phyloP scores from a whole-genome alignment of 257 asterid genomes.

The Solanum chiquidenum region DNA sequence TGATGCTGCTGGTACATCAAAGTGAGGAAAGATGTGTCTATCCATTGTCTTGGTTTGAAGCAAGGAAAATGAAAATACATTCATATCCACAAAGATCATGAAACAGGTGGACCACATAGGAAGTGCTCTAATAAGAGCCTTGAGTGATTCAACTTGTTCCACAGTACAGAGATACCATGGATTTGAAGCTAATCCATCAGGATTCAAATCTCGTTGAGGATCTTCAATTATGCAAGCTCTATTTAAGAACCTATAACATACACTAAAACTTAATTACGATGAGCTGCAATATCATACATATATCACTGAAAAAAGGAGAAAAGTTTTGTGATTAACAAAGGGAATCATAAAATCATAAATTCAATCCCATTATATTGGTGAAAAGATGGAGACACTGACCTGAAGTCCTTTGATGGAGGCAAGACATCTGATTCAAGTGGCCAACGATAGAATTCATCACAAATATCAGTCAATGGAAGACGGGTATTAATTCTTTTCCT shows the following conservation, averaged over 20 bases:
- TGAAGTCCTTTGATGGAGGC: not conserved
- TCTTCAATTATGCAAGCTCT: constrained; percentile 9
- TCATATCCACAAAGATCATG: not conserved
- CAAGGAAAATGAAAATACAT: not conserved
- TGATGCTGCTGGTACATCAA: constrained; percentile 17
- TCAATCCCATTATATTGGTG: no score
- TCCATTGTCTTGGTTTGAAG: not conserved
- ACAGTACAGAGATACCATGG: not conserved
- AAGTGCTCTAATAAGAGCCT: not conserved
- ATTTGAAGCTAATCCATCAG: constrained; percentile 8
- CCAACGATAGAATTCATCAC: not conserved
- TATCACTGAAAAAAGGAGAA: not conserved
- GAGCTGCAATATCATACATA: not conserved
- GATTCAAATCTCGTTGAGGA: not conserved
- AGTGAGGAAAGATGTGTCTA: not conserved
- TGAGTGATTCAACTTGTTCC: constrained; percentile 6
- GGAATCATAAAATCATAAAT: no score
- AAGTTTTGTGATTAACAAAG: no score
- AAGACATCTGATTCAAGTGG: not conserved
- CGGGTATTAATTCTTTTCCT: not conserved
- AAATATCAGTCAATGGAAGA: not conserved
- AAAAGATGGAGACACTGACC: not conserved
- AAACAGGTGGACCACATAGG: constrained; percentile 12
- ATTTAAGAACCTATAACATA: not conserved
- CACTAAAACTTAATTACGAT: not conserved